phyloP scores from a whole-genome alignment of 164 flowering plant genomes.

The Umbilicus rupestris region DNA sequence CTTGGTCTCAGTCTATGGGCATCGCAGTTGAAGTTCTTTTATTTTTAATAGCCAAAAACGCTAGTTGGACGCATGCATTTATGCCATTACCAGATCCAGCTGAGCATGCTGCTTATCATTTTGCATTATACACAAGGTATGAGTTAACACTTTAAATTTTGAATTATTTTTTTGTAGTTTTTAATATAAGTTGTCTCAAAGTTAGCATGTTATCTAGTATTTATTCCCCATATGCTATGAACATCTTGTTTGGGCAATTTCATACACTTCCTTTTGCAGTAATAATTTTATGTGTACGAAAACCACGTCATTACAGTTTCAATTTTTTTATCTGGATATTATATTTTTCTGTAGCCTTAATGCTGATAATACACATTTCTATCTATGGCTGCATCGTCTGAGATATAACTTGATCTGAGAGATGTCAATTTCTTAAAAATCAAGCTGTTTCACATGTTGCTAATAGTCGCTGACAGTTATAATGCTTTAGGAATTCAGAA shows the following conservation, averaged over 20 bases:
- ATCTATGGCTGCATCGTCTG: not conserved
- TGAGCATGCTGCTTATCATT: not conserved
- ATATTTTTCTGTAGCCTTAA: no score
- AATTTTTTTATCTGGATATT: not conserved
- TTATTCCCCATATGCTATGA: not conserved
- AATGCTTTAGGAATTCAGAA: not conserved
- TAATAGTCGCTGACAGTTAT: not conserved
- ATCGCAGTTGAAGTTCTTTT: not conserved
- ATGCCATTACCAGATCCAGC: slow-evolving; percentile 3
- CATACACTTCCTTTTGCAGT: not conserved
- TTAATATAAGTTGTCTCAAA: not conserved
- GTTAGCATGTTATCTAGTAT: not conserved
- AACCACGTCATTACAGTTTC: no score
- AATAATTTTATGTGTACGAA: not conserved
- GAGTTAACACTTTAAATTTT: not conserved
- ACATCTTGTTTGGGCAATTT: not conserved
- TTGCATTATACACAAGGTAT: not conserved
- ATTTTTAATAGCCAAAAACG: not conserved
- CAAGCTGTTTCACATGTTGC: not conserved
- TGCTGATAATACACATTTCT: no score
- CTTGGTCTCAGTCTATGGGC: not conserved
- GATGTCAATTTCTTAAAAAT: not conserved
- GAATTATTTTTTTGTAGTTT: not conserved
- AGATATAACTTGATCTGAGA: not conserved
- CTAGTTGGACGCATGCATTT: slow-evolving; percentile 2